Evolutionary conservation across 208 protist species (phyloP), one percentile per base, ranked within the genome.

Genomic region (Borovskyia barvae): DNA sequence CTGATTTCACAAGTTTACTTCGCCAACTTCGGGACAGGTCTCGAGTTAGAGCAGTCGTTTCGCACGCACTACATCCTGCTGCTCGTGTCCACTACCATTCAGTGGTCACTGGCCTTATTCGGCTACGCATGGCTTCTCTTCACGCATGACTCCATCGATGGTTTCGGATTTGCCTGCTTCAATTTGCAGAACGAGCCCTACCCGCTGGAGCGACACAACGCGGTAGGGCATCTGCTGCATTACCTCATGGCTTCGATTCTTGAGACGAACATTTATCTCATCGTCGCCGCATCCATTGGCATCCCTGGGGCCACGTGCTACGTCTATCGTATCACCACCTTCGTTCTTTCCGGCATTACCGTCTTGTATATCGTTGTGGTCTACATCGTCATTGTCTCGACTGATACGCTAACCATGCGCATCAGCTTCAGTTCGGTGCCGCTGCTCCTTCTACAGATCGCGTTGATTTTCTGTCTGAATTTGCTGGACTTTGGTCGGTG

Each of bases 151-250:
- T 93, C 82, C 7, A 80, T 83, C 30, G 80, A 74, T 59, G 60
- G 62, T 14, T 70, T 90, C 30, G 86, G 86, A 41, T 90, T 90
- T 50, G 78, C 86, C 5, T 78, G 80, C 64, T 93, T 87, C 75
- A 75, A 78, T 26, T 66, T 77, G 45, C 57, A 52, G 2, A 57
- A 54, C 33, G 41, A 58, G 11, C 22, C 53, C 42, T 66, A 75
- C 33, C 43, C 25, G 33, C 42, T 85, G 40, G 66, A 78, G 41
- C 43, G 57, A 7, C 47, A 83, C 61, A 79, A 56, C 42, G 75
- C 50, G 3, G 49, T 82, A 9, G 42, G 57, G 17, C 70, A 77
- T 42, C 30, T 76, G 29, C 45, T 87, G 20, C 73, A 79, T 58
- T 74, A 69, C 41, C 30, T 84, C 33, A 66, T 72, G 24, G 37